Evolutionary conservation across 305 asterid species (phyloP), one percentile per base, ranked within the genome.

Genomic region (Plantago coronopus): DNA sequence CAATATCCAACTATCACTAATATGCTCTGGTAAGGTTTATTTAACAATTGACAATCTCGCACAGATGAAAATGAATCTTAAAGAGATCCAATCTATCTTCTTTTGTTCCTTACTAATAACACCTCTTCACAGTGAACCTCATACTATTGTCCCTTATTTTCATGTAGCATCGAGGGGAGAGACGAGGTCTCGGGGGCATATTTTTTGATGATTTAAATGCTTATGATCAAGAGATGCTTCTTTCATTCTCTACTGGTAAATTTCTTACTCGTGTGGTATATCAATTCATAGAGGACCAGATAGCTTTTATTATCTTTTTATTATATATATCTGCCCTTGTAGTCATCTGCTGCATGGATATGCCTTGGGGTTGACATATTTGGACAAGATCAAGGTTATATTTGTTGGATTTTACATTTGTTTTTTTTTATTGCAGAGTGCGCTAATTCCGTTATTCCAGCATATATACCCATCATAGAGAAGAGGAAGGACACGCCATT

Each of bases 101-200:
- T 31, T 31, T 31, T 31, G 38, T 31, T 31, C 38, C 38, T 31
- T 31, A 31, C 7, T 31, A 6, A 7, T 31, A 31, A 31, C 4
- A 31, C 54, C 13, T 48, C 16, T 19, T 47, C 17, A 10, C 1
- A 6, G 5, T 19, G 5, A 25, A 2, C 5, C 5, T 25, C 29
- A n/a, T n/a, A n/a, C n/a, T n/a, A n/a, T n/a, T n/a, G n/a, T n/a
- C n/a, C n/a, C n/a, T n/a, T n/a, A n/a, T 44, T 71, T 60, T 42
- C 59, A 37, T 80, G 84, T 83, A 93, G 99, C 99, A 93, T 70
- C 95, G 97, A 34, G 86, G 81, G 66, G 98, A 93, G 79, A 89
- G 98, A 63, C 93, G 98, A 61, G 99, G 99, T 62, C 95, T 93
- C 46, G 99, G 99, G 69, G 99, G 99, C 72, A 89, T 93, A 66